Evolutionary conservation across 345 rosid species (phyloP).

Genomic region (Ricinus communis): DNA sequence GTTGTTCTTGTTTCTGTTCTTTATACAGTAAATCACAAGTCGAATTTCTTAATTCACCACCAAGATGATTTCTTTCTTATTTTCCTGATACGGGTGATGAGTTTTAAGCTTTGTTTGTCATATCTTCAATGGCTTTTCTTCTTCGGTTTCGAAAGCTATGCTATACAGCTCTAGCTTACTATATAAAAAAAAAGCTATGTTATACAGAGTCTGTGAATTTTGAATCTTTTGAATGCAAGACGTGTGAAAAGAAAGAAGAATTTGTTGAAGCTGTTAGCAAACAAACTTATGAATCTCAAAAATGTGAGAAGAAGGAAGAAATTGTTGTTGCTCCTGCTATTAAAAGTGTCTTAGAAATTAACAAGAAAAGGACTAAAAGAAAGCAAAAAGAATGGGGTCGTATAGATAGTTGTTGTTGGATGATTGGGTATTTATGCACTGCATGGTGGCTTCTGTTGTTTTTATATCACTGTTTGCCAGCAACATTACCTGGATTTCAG

Average conservation of each 20-base stretch:
- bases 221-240: constrained; percentile 1
- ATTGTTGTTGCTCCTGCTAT: background rate
- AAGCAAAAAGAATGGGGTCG: constrained; percentile 46
- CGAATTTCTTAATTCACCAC: background rate
- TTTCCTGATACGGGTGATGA: constrained; percentile 6
- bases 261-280: background rate
- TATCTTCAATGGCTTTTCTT: constrained; percentile 38
- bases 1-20: constrained; percentile 8
- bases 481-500: constrained; percentile 49
- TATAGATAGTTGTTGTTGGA: constrained; percentile 58
- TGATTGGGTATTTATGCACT: constrained; percentile 57
- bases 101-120: background rate
- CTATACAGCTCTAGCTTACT: too few relatives aligned
- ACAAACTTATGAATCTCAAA: constrained; percentile 3
- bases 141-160: constrained; percentile 56
- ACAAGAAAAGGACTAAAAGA: constrained; percentile 23
- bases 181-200: constrained; percentile 45
- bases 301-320: constrained; percentile 15
- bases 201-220: constrained; percentile 41
- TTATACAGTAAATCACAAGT: background rate
- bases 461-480: constrained; percentile 48
- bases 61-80: background rate
- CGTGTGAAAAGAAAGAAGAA: background rate
- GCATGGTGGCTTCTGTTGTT: constrained; percentile 66
- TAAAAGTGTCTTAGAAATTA: constrained; percentile 7